phyloP scores from a whole-genome alignment of 257 asterid genomes.

The Datura wrightii region DNA sequence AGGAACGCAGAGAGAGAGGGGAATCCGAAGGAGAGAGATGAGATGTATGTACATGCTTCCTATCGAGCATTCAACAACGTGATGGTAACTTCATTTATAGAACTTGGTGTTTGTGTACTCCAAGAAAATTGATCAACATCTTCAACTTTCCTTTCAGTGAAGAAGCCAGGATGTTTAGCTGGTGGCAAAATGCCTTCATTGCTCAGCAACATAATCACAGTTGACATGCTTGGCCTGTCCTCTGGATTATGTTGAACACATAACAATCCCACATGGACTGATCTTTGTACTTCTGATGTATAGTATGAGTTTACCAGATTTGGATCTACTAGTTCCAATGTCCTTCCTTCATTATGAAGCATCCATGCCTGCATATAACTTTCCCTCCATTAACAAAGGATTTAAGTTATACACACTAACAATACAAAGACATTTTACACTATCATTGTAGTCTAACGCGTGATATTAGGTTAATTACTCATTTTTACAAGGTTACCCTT shows the following conservation, averaged over 20 bases:
- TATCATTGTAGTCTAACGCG: neutral
- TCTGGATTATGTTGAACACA: conserved; percentile 48
- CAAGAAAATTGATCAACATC: neutral
- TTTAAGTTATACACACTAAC: neutral
- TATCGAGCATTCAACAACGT: conserved; percentile 27
- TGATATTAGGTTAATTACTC: no score
- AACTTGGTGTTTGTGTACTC: conserved; percentile 31
- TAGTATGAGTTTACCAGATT: conserved; percentile 18
- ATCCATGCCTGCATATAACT: conserved; percentile 43
- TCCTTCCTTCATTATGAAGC: conserved; percentile 38
- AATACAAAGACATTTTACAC: neutral
- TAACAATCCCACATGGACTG: conserved; percentile 47
- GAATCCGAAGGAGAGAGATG: no score
- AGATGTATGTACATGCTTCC: neutral
- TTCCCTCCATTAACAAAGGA: neutral
- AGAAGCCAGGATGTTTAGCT: conserved; percentile 47
- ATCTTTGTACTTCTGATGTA: conserved; percentile 38
- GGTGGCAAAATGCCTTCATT: conserved; percentile 42
- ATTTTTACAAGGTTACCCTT: no score
- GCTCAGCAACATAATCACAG: conserved; percentile 44
- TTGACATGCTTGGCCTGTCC: conserved; percentile 51
- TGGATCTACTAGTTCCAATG: conserved; percentile 37
- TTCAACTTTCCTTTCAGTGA: conserved; percentile 32
- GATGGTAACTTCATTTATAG: conserved; percentile 33
- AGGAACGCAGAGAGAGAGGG: no score